phyloP scores from a whole-genome alignment of 495 filamentous ascomycete genomes.

The Astrothelium macrocarpum region DNA sequence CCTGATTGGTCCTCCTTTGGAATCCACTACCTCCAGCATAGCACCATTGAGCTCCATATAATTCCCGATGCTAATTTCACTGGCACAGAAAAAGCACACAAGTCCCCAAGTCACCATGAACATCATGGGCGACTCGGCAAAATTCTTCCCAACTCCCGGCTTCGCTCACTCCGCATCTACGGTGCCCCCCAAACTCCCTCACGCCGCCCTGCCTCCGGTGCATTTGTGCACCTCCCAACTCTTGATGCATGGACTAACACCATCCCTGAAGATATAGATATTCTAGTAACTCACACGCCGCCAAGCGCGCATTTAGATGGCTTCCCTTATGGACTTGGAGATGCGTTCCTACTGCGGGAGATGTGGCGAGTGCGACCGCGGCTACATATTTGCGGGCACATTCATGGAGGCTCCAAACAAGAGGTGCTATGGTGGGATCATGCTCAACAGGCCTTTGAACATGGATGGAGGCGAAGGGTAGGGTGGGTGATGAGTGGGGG shows the following conservation, averaged over 20 bases:
- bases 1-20: conserved; percentile 42
- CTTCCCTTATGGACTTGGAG: conserved; percentile 51
- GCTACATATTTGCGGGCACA: conserved; percentile 84
- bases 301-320: conserved; percentile 64
- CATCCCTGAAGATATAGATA: conserved; percentile 65
- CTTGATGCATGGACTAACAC: conserved; percentile 55
- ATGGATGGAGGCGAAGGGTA: conserved; percentile 41
- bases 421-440: conserved; percentile 72
- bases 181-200: conserved; percentile 56
- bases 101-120: no score
- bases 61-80: neutral
- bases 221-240: conserved; percentile 55
- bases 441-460: conserved; percentile 61
- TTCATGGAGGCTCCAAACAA: conserved; percentile 56
- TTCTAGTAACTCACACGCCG: conserved; percentile 79
- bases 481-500: conserved; percentile 36
- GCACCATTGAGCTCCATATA: conserved; percentile 43
- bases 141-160: conserved; percentile 38
- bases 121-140: conserved; percentile 16
- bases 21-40: conserved; percentile 58
- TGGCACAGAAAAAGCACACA: neutral
- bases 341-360: conserved; percentile 62
- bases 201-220: conserved; percentile 51
- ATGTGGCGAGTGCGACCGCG: conserved; percentile 68
- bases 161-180: conserved; percentile 44